Percentiles rank a stretch among this genome's conserved stretches.
phyloP scores from a whole-genome alignment of 2,329 filamentous ascomycete species.

The Chaetomiaceae sp. region DNA sequence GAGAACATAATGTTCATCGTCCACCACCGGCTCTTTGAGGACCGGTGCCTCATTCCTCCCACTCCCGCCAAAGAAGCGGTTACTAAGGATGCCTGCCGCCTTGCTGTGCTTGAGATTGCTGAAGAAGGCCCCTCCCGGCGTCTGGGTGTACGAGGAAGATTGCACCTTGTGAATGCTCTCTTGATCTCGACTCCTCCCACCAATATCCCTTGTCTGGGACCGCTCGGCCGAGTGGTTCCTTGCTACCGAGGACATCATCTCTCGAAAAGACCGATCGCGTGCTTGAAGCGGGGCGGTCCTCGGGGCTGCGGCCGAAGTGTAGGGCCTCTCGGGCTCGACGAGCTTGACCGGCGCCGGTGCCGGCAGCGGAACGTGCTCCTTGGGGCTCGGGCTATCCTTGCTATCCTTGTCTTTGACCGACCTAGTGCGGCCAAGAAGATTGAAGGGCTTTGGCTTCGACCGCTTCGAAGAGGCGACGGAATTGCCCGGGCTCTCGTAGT shows the following conservation, averaged over 20 bases:
- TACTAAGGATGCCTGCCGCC: conserved; percentile 76
- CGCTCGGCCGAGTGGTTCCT: conserved; percentile 74
- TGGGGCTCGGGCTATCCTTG: conserved; percentile 36
- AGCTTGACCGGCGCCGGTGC: conserved; percentile 27
- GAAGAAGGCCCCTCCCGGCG: conserved; percentile 61
- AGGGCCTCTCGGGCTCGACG: conserved; percentile 36
- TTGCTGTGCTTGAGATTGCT: conserved; percentile 69
- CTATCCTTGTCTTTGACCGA: conserved; percentile 50
- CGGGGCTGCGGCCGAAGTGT: conserved; percentile 41
- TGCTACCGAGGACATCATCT: conserved; percentile 60
- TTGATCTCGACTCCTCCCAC: conserved; percentile 41
- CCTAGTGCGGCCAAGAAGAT: conserved; percentile 47
- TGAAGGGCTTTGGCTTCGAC: conserved; percentile 53
- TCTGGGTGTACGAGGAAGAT: conserved; percentile 55
- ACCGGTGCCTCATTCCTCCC: conserved; percentile 65
- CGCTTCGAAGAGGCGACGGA: conserved; percentile 36
- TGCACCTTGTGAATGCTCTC: conserved; percentile 48
- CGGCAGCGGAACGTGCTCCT: conserved; percentile 26
- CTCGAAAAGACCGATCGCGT: conserved; percentile 63
- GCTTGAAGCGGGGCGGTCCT: conserved; percentile 60
- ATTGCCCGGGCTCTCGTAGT: conserved; percentile 39
- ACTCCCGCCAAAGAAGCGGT: conserved; percentile 77
- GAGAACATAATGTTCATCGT: conserved; percentile 76
- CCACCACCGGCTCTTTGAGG: conserved; percentile 61
- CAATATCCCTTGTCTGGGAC: conserved; percentile 41